phyloP scores from a whole-genome alignment of 1,284 basidiomycete genomes.

The Trametes hirsuta region DNA sequence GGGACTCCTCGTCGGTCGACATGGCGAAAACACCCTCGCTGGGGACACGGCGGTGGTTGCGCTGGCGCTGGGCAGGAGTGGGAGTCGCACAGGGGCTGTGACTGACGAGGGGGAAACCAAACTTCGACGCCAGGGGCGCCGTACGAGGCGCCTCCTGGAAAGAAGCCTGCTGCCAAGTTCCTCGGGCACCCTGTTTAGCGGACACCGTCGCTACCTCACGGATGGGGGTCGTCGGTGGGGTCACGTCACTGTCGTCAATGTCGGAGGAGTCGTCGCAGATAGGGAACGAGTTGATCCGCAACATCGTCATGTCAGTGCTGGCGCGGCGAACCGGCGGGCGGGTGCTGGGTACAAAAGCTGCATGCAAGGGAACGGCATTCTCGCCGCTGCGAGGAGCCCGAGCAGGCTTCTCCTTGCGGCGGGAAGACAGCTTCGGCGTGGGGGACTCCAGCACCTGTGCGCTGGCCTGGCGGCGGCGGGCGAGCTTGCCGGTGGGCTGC shows the following conservation, averaged over 20 bases:
- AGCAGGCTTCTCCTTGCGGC: slow-evolving; percentile 37
- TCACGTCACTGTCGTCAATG: slow-evolving; percentile 38
- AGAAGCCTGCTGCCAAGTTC: slow-evolving; percentile 37
- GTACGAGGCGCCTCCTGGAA: slow-evolving; percentile 51
- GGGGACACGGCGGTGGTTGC: slow-evolving; percentile 57
- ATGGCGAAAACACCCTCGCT: slow-evolving; percentile 71
- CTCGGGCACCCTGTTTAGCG: slow-evolving; percentile 8
- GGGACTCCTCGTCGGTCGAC: slow-evolving; percentile 67
- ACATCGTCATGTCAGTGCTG: slow-evolving; percentile 24
- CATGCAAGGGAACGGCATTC: slow-evolving; percentile 4
- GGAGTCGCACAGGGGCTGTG: slow-evolving; percentile 40
- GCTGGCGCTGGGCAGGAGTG: slow-evolving; percentile 39
- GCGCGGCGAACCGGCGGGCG: slow-evolving; percentile 23
- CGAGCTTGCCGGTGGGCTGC: slow-evolving; percentile 55
- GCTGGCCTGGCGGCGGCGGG: slow-evolving; percentile 53
- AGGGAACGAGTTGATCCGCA: slow-evolving; percentile 50
- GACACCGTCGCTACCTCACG: slow-evolving; percentile 33
- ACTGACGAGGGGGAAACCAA: slow-evolving; percentile 43
- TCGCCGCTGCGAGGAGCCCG: slow-evolving; percentile 12
- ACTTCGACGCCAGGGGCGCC: slow-evolving; percentile 48
- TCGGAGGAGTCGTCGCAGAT: slow-evolving; percentile 72
- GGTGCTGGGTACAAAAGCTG: slow-evolving; percentile 17
- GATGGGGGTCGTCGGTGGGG: slow-evolving; percentile 39
- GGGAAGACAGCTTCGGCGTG: slow-evolving; percentile 47
- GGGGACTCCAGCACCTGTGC: slow-evolving; percentile 37